phyloP scores from a whole-genome alignment of 2,329 filamentous ascomycete species.

The Aspergillus amoenus region DNA sequence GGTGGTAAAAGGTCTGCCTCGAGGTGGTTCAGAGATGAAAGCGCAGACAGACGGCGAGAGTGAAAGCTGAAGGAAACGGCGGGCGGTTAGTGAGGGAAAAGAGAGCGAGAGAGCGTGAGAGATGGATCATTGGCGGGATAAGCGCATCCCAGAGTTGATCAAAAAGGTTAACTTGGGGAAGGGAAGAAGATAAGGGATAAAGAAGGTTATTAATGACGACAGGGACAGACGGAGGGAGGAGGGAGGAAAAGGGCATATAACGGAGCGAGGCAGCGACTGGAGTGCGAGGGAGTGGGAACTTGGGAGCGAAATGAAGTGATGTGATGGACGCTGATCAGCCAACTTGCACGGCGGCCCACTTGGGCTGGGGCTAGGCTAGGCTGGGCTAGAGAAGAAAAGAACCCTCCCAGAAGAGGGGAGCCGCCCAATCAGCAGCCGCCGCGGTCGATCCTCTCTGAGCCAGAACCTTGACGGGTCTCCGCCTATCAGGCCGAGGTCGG shows the following conservation, averaged over 20 bases:
- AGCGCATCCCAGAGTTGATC: conserved; percentile 2
- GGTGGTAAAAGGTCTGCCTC: background rate
- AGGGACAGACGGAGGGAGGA: background rate
- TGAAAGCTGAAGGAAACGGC: background rate
- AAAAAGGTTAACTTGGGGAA: background rate
- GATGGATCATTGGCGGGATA: conserved; percentile 4
- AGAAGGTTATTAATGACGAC: conserved; percentile 1
- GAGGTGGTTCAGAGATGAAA: background rate
- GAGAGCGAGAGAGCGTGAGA: background rate
- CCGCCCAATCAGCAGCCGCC: background rate
- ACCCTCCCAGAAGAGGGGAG: background rate
- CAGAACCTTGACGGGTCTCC: background rate
- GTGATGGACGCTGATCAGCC: conserved; percentile 5
- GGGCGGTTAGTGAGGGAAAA: conserved; percentile 5
- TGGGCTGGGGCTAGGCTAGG: background rate
- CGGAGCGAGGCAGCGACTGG: background rate
- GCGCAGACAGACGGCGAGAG: conserved; percentile 2
- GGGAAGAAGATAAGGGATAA: conserved; percentile 2
- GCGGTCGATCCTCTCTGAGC: background rate
- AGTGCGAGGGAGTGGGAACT: background rate
- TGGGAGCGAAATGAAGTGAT: conserved; percentile 4
- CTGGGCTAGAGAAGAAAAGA: background rate
- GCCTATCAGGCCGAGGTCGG: conserved; percentile 13
- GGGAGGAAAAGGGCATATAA: background rate
- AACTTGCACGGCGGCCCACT: conserved; percentile 2